Evolutionary conservation across 2,329 filamentous ascomycete species (phyloP).

Genomic region (Botrytis galanthina): DNA sequence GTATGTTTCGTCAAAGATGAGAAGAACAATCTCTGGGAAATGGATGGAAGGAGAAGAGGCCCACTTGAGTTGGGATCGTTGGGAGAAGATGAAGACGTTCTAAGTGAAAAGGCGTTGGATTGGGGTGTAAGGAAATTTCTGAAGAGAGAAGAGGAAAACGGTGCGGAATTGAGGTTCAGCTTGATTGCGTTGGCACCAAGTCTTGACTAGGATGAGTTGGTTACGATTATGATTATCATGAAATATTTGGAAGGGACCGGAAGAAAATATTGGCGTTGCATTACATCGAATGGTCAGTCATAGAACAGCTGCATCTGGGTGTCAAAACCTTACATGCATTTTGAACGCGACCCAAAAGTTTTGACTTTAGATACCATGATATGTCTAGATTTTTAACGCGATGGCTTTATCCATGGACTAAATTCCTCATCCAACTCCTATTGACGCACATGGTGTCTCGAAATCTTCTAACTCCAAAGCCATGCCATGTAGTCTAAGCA

Average conservation of each 20-base stretch:
- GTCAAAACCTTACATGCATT: background rate
- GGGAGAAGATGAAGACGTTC: slow-evolving; percentile 62
- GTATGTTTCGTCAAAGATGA: slow-evolving; percentile 84
- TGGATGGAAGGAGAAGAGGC: slow-evolving; percentile 69
- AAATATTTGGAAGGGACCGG: background rate
- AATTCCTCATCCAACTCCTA: background rate
- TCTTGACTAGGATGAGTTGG: slow-evolving; percentile 23
- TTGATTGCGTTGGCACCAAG: slow-evolving; percentile 34
- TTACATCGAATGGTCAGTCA: background rate
- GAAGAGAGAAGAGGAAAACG: slow-evolving; percentile 32
- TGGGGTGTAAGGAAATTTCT: slow-evolving; percentile 54
- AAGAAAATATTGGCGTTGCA: slow-evolving; percentile 1
- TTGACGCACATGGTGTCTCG: background rate
- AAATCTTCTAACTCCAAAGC: background rate
- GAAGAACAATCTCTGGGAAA: slow-evolving; percentile 65
- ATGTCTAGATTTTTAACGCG: background rate
- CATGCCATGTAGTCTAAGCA: background rate
- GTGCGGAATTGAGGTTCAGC: slow-evolving; percentile 37
- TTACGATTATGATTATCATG: slow-evolving; percentile 18
- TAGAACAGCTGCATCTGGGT: background rate
- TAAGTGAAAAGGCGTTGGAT: slow-evolving; percentile 73
- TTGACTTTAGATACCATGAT: background rate
- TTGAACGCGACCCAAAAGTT: background rate
- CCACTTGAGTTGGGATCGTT: slow-evolving; percentile 48
- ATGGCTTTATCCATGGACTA: background rate